phyloP scores from a whole-genome alignment of 371 early-diverging fungal species.

The Phascolomyces articulosus region DNA sequence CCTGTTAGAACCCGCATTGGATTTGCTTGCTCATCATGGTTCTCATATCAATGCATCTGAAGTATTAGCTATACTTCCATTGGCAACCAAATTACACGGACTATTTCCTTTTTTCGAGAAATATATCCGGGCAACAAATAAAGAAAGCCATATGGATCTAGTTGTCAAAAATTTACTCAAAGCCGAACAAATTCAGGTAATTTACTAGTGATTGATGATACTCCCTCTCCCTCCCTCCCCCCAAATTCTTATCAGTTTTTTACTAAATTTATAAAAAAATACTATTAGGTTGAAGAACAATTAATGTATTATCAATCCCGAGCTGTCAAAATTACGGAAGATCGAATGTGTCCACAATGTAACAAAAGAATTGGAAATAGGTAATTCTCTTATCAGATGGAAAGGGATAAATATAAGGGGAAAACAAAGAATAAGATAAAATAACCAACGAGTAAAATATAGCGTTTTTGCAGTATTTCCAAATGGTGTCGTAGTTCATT shows the following conservation, averaged over 20 bases:
- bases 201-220: no score
- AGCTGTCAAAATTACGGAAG: slow-evolving; percentile 75
- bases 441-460: not conserved
- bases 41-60: slow-evolving; percentile 68
- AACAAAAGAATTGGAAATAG: slow-evolving; percentile 81
- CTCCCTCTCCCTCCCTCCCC: no score
- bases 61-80: slow-evolving; percentile 60
- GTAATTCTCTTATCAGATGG: slow-evolving; percentile 28
- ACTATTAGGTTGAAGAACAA: slow-evolving; percentile 66
- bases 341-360: slow-evolving; percentile 82
- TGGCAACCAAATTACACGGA: slow-evolving; percentile 52
- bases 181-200: slow-evolving; percentile 73
- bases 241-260: no score
- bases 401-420: no score
- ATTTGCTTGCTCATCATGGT: slow-evolving; percentile 69
- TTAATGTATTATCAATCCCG: slow-evolving; percentile 64
- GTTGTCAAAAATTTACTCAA: slow-evolving; percentile 72
- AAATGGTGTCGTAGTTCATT: slow-evolving; percentile 76
- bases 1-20: slow-evolving; percentile 65
- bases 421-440: not conserved
- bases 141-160: slow-evolving; percentile 63
- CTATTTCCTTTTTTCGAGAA: slow-evolving; percentile 72
- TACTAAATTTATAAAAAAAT: not conserved
- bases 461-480: slow-evolving; percentile 82
- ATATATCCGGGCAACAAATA: slow-evolving; percentile 69